phyloP scores from a whole-genome alignment of 768 basidiomycete species.

The Suillus brevipes region DNA sequence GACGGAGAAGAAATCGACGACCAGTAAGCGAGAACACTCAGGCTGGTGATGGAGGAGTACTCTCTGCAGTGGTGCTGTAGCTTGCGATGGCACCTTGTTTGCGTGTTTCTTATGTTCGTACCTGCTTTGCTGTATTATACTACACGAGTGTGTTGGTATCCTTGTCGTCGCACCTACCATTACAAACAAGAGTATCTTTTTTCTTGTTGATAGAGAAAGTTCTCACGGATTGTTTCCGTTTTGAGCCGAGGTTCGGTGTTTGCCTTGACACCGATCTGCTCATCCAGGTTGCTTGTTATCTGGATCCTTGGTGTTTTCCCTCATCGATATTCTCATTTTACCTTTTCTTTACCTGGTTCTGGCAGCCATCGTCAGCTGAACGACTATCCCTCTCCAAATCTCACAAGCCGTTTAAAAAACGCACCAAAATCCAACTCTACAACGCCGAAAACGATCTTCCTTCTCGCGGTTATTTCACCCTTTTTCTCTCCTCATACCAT shows the following conservation, averaged over 20 bases:
- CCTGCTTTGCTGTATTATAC: not conserved
- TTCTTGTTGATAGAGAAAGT: constrained; percentile 9
- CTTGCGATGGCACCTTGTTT: not conserved
- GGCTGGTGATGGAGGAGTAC: not conserved
- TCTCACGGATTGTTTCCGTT: constrained; percentile 31
- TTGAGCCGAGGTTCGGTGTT: constrained; percentile 33
- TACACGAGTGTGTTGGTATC: too few relatives aligned
- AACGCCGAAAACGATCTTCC: constrained; percentile 22
- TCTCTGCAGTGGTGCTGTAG: not conserved
- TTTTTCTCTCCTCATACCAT: constrained; percentile 29
- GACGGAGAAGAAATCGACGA: constrained; percentile 31
- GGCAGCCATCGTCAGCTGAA: constrained; percentile 23
- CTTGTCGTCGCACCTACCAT: too few relatives aligned
- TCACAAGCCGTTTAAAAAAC: constrained; percentile 5
- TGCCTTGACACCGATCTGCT: constrained; percentile 27
- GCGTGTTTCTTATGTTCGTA: not conserved
- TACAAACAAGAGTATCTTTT: too few relatives aligned
- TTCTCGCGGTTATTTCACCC: constrained; percentile 19
- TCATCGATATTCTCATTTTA: constrained; percentile 33
- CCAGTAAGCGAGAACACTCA: constrained; percentile 12
- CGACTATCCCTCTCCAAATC: constrained; percentile 6
- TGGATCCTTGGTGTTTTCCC: constrained; percentile 24
- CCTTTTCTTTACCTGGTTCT: constrained; percentile 21
- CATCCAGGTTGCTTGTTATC: constrained; percentile 36
- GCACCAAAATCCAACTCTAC: constrained; percentile 22